phyloP scores from a whole-genome alignment of 1,139 yeast species.

The Yamadazyma oceani region DNA sequence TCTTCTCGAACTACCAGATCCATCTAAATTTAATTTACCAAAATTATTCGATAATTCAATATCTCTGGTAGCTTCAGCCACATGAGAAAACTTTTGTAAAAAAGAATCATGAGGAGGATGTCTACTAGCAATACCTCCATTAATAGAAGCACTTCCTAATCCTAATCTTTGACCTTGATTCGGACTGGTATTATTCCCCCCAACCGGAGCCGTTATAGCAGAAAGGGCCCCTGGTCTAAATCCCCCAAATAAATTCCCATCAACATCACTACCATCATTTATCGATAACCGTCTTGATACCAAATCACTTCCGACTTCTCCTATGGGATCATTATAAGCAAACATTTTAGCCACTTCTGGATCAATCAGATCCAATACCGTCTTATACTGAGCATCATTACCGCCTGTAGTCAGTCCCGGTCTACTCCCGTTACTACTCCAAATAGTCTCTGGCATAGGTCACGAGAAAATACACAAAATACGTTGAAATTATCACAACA shows the following conservation, averaged over 20 bases:
- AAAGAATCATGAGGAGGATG: constrained; percentile 53
- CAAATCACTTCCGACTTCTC: constrained; percentile 11
- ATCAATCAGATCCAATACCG: constrained; percentile 16
- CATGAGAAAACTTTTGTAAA: constrained; percentile 66
- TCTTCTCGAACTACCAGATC: constrained; percentile 36
- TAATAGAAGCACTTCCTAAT: constrained; percentile 62
- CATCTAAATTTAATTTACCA: constrained; percentile 31
- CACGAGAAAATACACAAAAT: no score
- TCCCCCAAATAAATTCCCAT: constrained; percentile 35
- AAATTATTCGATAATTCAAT: constrained; percentile 50
- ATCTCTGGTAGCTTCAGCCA: constrained; percentile 79
- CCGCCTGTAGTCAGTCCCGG: constrained; percentile 3
- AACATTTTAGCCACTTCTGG: constrained; percentile 18
- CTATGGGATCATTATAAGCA: constrained; percentile 16
- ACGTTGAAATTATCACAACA: no score
- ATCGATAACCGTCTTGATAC: constrained; percentile 34
- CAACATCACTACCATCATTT: constrained; percentile 48
- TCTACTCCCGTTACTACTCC: constrained; percentile 13
- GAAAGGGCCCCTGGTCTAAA: constrained; percentile 50
- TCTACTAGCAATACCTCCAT: constrained; percentile 55
- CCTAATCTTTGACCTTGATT: constrained; percentile 23
- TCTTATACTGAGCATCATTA: constrained; percentile 9
- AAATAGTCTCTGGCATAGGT: constrained; percentile 19
- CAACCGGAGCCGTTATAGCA: constrained; percentile 45
- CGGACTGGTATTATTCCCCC: constrained; percentile 15